Evolutionary conservation across 345 rosid species (phyloP).

Genomic region (Reutealis trisperma): DNA sequence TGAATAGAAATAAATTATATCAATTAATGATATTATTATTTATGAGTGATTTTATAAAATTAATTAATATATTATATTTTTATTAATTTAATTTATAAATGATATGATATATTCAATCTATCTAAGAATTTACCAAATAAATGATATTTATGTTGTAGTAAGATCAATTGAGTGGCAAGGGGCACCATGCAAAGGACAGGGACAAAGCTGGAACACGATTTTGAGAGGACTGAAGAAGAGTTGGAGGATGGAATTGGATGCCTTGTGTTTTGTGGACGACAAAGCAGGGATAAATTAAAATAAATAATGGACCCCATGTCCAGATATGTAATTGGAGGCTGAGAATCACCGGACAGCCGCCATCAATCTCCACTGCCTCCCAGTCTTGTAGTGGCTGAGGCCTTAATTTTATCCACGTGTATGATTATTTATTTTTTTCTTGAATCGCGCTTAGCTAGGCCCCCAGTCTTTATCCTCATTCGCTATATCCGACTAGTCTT

Average conservation of each 20-base stretch:
- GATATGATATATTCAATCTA: too few relatives aligned
- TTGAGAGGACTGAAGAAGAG: not conserved
- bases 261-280: not conserved
- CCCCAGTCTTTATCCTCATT: not conserved
- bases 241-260: not conserved
- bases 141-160: too few relatives aligned
- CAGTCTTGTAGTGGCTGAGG: constrained; percentile 28
- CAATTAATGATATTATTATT: too few relatives aligned
- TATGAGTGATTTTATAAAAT: too few relatives aligned
- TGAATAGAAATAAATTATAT: too few relatives aligned
- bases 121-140: too few relatives aligned
- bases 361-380: constrained; percentile 27
- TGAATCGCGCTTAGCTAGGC: not conserved
- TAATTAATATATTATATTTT: too few relatives aligned
- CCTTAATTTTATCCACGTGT: too few relatives aligned
- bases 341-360: constrained; percentile 16
- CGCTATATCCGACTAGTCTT: not conserved
- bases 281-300: not conserved
- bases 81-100: too few relatives aligned
- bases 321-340: constrained; percentile 35
- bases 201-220: not conserved
- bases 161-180: too few relatives aligned
- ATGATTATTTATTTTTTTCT: not conserved
- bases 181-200: too few relatives aligned
- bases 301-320: constrained; percentile 16